Evolutionary conservation across 2,329 filamentous ascomycete species (phyloP), one percentile per base, ranked within the genome.

Genomic region (Aspergillus pseudoviridinutans): DNA sequence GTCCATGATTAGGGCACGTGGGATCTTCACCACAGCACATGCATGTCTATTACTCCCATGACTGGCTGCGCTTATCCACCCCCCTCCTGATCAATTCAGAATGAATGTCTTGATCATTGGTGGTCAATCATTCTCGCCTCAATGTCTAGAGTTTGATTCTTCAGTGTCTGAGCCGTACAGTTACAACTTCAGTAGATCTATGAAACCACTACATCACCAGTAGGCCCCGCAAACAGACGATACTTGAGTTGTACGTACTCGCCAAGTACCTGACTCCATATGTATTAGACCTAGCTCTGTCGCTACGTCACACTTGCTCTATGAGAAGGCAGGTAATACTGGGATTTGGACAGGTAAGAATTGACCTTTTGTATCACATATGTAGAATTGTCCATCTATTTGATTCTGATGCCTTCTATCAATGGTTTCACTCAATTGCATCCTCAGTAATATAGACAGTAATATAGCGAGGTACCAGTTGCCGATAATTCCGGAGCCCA

Each of bases 1-100:
- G 55, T 54, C 56, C 58, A 22, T 55, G 51, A 56, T 54, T 25
- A 42, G 54, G 28, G 58, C 61, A 61, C 59, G 59, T 63, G 61
- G 59, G 59, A 47, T 29, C 38, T 56, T 54, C 35, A 49, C 42
- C 46, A 50, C 32, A 25, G 38, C 29, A 50, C 47, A 54, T 41
- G 14, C 53, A 51, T 57, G 10, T 47, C 22, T 47, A 10, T 24
- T 14, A 7, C 24, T 25, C 32, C 32, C 20, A 27, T 47, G 44
- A 47, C 44, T 47, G 44, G 44, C 22, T 46, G 20, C 42, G 42
- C 20, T 46, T 24, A 14, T 46, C 9, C 2, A 5, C 22, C 44
- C 24, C 44, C 44, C 25, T 32, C 29, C 3, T 14, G 12, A 35
- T 38, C 32, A 38, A 38, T 38, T 38, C 32, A 17, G 12, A 27